Percentiles rank a stretch among this genome's conserved stretches.
phyloP scores from a whole-genome alignment of 306 rosid species.

The Trifolium pratense region DNA sequence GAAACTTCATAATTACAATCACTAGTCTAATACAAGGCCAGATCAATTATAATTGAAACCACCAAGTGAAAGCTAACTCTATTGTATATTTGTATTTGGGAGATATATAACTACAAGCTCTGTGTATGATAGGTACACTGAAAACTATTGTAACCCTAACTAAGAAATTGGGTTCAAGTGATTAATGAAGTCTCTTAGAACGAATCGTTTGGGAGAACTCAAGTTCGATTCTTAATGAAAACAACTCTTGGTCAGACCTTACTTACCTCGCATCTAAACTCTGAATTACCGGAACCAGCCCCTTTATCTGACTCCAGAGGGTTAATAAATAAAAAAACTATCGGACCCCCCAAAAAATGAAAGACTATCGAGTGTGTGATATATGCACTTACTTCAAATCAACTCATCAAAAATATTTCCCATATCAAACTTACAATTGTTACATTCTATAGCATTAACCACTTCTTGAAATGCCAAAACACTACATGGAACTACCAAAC shows the following conservation, averaged over 20 bases:
- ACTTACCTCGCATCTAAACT: too few relatives aligned
- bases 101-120: not conserved
- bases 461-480: conserved; percentile 74
- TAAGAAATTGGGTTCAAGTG: too few relatives aligned
- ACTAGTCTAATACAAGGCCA: not conserved
- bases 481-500: conserved; percentile 78
- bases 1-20: not conserved
- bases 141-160: too few relatives aligned
- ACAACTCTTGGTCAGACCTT: too few relatives aligned
- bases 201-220: too few relatives aligned
- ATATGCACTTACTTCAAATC: conserved; percentile 35
- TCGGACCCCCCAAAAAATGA: too few relatives aligned
- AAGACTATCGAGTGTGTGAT: not conserved
- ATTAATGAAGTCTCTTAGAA: too few relatives aligned
- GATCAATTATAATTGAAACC: not conserved
- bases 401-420: conserved; percentile 69
- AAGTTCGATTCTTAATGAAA: too few relatives aligned
- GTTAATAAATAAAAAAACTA: too few relatives aligned
- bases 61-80: not conserved
- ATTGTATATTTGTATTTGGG: not conserved
- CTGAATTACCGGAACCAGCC: too few relatives aligned
- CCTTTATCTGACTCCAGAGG: too few relatives aligned
- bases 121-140: not conserved
- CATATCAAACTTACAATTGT: conserved; percentile 67
- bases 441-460: conserved; percentile 64